These are phyloP conservation scores for Pichia pseudocactophila DNA, from an alignment of 805 yeast species.

Conservation along the genomic window DNA sequence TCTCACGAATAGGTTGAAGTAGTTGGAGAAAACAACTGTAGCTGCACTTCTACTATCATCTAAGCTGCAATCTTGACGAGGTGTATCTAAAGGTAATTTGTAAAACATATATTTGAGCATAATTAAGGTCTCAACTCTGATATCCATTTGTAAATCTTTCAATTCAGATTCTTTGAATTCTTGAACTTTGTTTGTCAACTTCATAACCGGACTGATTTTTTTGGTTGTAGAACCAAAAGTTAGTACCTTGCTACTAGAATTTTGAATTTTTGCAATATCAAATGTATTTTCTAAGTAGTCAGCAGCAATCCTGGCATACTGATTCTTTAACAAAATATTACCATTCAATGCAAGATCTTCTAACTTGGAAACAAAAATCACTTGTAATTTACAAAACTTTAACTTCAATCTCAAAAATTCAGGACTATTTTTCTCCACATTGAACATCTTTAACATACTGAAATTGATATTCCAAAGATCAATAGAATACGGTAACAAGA, in stretches of 20 bases:
- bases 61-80: conserved; percentile 35
- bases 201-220: not conserved
- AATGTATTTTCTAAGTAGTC: conserved; percentile 29
- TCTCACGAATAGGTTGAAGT: conserved; percentile 53
- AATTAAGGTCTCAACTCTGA: conserved; percentile 43
- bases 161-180: conserved; percentile 20
- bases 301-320: conserved; percentile 26
- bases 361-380: conserved; percentile 19
- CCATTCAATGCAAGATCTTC: conserved; percentile 26
- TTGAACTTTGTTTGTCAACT: conserved; percentile 9
- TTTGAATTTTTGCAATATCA: conserved; percentile 7
- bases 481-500: conserved; percentile 21
- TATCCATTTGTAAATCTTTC: conserved; percentile 23
- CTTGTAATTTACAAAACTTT: conserved; percentile 26
- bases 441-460: conserved; percentile 17
- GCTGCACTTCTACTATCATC: conserved; percentile 20
- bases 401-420: conserved; percentile 23
- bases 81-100: conserved; percentile 51
- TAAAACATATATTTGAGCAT: conserved; percentile 48
- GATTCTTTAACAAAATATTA: conserved; percentile 23
- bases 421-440: conserved; percentile 16
- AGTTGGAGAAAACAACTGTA: conserved; percentile 57
- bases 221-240: not conserved
- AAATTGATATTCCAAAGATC: conserved; percentile 22
- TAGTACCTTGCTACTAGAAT: conserved; percentile 1